phyloP scores from a whole-genome alignment of 2,329 filamentous ascomycete species.

The Trichoderma atroviride region DNA sequence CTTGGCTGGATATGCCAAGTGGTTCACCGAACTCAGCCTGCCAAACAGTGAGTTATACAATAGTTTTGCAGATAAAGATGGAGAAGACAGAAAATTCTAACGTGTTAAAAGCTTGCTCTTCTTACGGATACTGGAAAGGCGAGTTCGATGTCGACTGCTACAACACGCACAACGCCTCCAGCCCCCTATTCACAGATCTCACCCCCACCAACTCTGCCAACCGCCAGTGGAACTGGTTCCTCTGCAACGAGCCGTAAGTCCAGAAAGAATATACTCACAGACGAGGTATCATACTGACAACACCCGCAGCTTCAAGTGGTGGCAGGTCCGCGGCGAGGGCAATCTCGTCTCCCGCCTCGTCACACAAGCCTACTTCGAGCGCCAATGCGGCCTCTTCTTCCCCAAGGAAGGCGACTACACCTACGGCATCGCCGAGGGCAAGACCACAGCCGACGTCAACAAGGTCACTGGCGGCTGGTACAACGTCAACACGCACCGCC shows the following conservation, averaged over 20 bases:
- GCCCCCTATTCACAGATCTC: slow-evolving; percentile 53
- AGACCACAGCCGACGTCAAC: slow-evolving; percentile 54
- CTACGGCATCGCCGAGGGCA: slow-evolving; percentile 50
- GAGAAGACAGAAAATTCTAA: not conserved
- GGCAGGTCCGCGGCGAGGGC: slow-evolving; percentile 47
- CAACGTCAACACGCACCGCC: slow-evolving; percentile 52
- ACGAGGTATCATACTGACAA: slow-evolving; percentile 32
- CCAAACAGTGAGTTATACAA: slow-evolving; percentile 48
- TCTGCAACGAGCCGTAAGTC: slow-evolving; percentile 62
- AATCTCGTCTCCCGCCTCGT: slow-evolving; percentile 57
- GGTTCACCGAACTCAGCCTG: slow-evolving; percentile 50
- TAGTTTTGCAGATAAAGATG: no score
- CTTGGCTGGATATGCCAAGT: slow-evolving; percentile 57
- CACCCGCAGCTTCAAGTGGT: slow-evolving; percentile 32
- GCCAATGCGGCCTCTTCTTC: slow-evolving; percentile 60
- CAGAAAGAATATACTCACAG: accelerated
- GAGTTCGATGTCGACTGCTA: slow-evolving; percentile 35
- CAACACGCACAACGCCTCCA: slow-evolving; percentile 34
- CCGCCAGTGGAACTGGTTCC: slow-evolving; percentile 62
- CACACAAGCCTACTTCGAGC: slow-evolving; percentile 54
- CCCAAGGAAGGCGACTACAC: slow-evolving; percentile 51
- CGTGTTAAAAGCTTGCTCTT: slow-evolving; percentile 45
- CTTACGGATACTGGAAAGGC: slow-evolving; percentile 52
- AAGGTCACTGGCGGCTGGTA: slow-evolving; percentile 58
- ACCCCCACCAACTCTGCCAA: slow-evolving; percentile 49